phyloP scores from a whole-genome alignment of 768 basidiomycete genomes.

The Trametes elegans region DNA sequence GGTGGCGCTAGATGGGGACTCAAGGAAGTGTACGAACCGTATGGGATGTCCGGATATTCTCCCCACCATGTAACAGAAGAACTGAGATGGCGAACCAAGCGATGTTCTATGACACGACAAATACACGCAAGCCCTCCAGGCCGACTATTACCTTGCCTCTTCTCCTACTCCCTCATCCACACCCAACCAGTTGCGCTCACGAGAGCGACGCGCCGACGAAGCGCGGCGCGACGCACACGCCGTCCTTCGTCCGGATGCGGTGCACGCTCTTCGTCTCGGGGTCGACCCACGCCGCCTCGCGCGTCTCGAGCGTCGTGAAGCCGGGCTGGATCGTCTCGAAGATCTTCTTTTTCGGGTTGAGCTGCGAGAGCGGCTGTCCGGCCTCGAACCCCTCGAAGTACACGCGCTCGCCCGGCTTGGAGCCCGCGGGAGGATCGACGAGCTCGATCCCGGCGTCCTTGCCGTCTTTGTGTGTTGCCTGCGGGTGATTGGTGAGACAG shows the following conservation, averaged over 20 bases:
- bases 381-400: conserved; percentile 95
- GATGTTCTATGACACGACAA: neutral
- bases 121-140: conserved; percentile 7
- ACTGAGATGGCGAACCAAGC: neutral
- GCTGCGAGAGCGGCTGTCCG: conserved; percentile 68
- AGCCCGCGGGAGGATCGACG: conserved; percentile 80
- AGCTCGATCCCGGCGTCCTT: conserved; percentile 91
- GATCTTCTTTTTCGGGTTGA: conserved; percentile 99
- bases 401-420: conserved; percentile 88
- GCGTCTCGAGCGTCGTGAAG: conserved; percentile 87
- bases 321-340: conserved; percentile 97
- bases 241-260: conserved; percentile 82
- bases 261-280: conserved; percentile 76
- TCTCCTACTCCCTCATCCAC: neutral
- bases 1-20: neutral
- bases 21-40: neutral
- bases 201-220: conserved; percentile 92
- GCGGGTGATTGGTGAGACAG: neutral
- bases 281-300: conserved; percentile 93
- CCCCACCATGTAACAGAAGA: no score
- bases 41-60: no score
- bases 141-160: neutral
- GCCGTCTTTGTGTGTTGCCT: conserved; percentile 90
- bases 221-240: conserved; percentile 76
- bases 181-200: conserved; percentile 35